Conservation (phyloP, 78 protist genomes). For the Capsaspora owczarzaki region DNA sequence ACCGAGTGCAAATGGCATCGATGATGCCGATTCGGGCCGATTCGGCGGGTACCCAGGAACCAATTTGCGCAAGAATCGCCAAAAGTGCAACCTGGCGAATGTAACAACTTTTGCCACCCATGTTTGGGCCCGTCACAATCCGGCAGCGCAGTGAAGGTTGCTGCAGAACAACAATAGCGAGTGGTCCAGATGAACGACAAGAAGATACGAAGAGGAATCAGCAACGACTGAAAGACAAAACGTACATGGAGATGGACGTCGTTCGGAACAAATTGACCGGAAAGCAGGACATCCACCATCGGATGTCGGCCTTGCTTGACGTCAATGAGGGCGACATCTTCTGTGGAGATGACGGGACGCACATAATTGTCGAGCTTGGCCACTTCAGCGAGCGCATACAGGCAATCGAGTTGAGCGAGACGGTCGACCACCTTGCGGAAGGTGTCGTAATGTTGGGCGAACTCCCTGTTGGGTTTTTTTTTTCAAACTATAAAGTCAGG, state of each 20-base stretch:
- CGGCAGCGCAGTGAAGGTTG: background rate
- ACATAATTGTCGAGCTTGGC: background rate
- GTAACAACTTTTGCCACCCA: constrained; percentile 83
- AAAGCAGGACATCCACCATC: background rate
- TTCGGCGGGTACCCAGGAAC: constrained; percentile 85
- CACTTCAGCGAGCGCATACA: background rate
- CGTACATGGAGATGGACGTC: background rate
- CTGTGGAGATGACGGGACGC: background rate
- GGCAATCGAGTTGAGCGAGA: background rate
- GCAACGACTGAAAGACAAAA: too few species aligned
- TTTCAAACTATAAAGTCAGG: too few species aligned
- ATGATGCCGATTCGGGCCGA: constrained; percentile 20
- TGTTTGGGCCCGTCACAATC: constrained; percentile 85
- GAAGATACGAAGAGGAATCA: background rate
- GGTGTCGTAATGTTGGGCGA: background rate
- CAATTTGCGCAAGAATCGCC: constrained; percentile 81
- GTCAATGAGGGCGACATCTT: background rate
- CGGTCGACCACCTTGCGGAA: background rate
- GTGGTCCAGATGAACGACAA: background rate
- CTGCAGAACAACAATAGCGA: background rate
- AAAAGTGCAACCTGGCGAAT: constrained; percentile 46
- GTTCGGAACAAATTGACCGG: constrained; percentile 8
- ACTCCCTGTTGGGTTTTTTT: too few species aligned
- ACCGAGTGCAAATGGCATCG: constrained; percentile 70
- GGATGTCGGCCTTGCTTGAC: background rate